phyloP scores from a whole-genome alignment of 768 basidiomycete genomes.

The Leccinum variicolor region DNA sequence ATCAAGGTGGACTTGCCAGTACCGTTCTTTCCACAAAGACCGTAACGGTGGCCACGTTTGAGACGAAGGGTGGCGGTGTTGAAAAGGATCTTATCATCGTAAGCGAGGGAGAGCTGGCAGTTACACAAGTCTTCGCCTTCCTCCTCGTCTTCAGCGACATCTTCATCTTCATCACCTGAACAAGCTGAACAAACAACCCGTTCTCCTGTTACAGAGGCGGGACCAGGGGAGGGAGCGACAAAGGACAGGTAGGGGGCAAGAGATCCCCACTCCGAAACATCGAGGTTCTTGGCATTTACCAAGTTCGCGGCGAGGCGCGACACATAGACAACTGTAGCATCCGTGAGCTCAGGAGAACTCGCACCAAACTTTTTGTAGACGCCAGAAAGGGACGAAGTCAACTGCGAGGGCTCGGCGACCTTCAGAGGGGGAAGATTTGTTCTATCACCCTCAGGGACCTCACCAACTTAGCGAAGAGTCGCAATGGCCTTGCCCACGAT shows the following conservation, averaged over 20 bases:
- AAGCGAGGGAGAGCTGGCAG: conserved; percentile 98
- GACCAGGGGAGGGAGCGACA: conserved; percentile 60
- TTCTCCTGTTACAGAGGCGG: conserved; percentile 67
- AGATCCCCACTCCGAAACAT: conserved; percentile 81
- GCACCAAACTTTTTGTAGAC: conserved; percentile 85
- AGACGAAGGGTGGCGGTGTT: conserved; percentile 96
- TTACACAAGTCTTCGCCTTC: conserved; percentile 99
- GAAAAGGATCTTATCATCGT: conserved; percentile 97
- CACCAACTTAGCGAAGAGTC: conserved; percentile 93
- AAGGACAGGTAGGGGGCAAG: conserved; percentile 76
- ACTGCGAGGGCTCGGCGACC: conserved; percentile 64
- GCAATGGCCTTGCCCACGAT: conserved; percentile 89
- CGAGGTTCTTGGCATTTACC: conserved; percentile 89
- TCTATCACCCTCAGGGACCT: conserved; percentile 84
- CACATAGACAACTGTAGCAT: conserved; percentile 64
- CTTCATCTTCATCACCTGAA: conserved; percentile 66
- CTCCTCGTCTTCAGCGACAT: conserved; percentile 83
- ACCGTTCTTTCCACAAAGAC: conserved; percentile 98
- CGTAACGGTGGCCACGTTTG: conserved; percentile 98
- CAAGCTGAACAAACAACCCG: conserved; percentile 90
- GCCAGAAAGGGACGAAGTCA: conserved; percentile 61
- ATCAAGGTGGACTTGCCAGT: conserved; percentile 95
- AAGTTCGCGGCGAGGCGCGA: conserved; percentile 81
- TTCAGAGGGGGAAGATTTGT: conserved; percentile 88
- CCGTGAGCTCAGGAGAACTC: conserved; percentile 52